phyloP scores from a whole-genome alignment of 148 eudicot species.

The Chenopodium suecicum region DNA sequence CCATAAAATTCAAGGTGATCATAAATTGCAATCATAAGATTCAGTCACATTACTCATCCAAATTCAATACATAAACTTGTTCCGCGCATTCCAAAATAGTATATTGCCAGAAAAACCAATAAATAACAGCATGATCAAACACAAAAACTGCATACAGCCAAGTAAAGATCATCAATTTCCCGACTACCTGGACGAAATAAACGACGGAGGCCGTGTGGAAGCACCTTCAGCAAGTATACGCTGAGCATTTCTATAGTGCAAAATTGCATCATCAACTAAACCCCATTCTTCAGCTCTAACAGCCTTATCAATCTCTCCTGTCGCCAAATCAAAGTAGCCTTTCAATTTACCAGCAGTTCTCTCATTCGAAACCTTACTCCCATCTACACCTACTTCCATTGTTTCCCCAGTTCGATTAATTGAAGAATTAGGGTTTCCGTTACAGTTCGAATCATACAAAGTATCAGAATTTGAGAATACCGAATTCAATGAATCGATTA shows the following conservation, averaged over 20 bases:
- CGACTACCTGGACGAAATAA: slow-evolving; percentile 59
- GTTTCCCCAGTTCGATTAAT: slow-evolving; percentile 7
- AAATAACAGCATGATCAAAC: slow-evolving; percentile 4
- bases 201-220: slow-evolving; percentile 71
- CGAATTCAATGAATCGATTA: slow-evolving; percentile 53
- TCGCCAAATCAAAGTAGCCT: slow-evolving; percentile 88
- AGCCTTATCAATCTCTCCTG: slow-evolving; percentile 79
- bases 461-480: slow-evolving; percentile 43
- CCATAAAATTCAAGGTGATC: no score
- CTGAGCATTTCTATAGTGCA: slow-evolving; percentile 64
- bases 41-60: neutral
- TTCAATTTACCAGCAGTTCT: slow-evolving; percentile 83
- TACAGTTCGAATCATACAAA: slow-evolving; percentile 32
- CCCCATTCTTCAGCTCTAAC: slow-evolving; percentile 97
- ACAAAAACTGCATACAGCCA: neutral
- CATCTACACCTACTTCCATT: slow-evolving; percentile 51
- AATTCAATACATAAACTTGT: neutral
- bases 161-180: neutral
- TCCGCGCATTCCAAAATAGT: neutral
- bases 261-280: slow-evolving; percentile 69
- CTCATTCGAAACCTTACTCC: slow-evolving; percentile 57
- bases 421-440: slow-evolving; percentile 48
- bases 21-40: neutral
- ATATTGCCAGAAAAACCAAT: no score
- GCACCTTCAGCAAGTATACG: slow-evolving; percentile 69